phyloP scores from a whole-genome alignment of 2,329 filamentous ascomycete genomes.

The Diaporthe helianthi region DNA sequence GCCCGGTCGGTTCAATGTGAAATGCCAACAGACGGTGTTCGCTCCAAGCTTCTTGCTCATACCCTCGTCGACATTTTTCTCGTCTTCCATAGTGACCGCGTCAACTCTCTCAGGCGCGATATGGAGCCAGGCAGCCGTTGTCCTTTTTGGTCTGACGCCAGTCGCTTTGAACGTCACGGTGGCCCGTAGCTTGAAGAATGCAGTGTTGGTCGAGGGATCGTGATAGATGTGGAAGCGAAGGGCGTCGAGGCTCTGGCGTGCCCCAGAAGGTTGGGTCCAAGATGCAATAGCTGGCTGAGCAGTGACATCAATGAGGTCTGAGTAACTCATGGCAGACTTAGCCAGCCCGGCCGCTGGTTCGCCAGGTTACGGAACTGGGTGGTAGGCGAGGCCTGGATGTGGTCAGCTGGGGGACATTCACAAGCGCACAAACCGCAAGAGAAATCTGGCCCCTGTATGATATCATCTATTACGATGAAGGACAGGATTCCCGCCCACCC shows the following conservation, averaged over 20 bases:
- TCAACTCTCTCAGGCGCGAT: conserved; percentile 9
- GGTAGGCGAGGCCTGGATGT: not conserved
- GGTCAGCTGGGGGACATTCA: conserved; percentile 21
- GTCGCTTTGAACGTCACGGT: conserved; percentile 15
- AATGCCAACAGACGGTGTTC: conserved; percentile 11
- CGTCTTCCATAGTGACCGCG: conserved; percentile 8
- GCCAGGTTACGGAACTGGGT: not conserved
- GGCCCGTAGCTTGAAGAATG: conserved; percentile 26
- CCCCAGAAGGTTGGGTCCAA: not conserved
- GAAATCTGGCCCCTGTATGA: conserved; percentile 13
- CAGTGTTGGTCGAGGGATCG: conserved; percentile 19
- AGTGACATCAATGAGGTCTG: conserved; percentile 2
- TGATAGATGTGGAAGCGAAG: conserved; percentile 12
- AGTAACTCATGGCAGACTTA: not conserved
- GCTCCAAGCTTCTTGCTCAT: conserved; percentile 19
- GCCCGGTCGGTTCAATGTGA: not conserved
- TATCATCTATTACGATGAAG: conserved; percentile 7
- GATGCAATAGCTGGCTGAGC: conserved; percentile 13
- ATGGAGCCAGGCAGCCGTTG: conserved; percentile 18
- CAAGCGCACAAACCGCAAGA: conserved; percentile 6
- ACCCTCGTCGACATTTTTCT: conserved; percentile 1
- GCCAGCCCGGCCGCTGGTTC: no score
- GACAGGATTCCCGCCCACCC: conserved; percentile 25
- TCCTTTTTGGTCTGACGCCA: not conserved
- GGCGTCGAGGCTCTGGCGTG: not conserved